Base-by-base conservation (phyloP, 148 eudicot genomes). In the Spergularia bocconei region DNA sequence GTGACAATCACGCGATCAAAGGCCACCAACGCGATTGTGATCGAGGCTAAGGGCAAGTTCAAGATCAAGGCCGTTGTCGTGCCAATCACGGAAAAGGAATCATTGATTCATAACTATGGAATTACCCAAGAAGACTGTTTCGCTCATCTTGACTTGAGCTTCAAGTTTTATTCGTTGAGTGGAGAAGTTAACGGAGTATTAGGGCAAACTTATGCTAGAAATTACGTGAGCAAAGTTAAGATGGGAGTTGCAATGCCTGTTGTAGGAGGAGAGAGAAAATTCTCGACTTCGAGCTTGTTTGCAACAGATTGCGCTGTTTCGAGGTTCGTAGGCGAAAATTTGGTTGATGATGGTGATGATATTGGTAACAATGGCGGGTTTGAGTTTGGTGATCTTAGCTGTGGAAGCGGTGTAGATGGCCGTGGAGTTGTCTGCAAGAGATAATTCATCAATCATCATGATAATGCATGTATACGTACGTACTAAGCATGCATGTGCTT, bases 61-160 rank as follows among this genome's bases (percentile, higher is more conserved):
- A 85, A 85, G 77, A 86, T 91, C 69, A 91, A 72, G 56, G 96
- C 89, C 4, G 72, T 70, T 0, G 96, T 89, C 0, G 89, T 89
- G 0, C 98, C 96, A 0, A 86, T 93, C 19, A 89, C 98, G 0
- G 70, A 79, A 33, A 79, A 80, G 59, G 98, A 93, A 0, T 88
- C 93, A 0, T 70, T 59, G 41, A 63, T 89, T 10, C 96, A 93
- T 68, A 88, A 83, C 19, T 93, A 93, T 59, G 96, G 88, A 0
- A 75, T 93, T 23, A 82, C 78, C 1, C 77, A 84, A n/a, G 91
- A 93, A 8, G 96, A 93, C 78, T 89, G 98, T 65, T 89, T 86
- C 5, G 98, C 98, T 47, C 96, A 93, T 64, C 89, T 93, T 13
- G 98, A 93, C 73, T 58, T 89, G 79, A 81, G 88, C 57, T 89